A percentile compares a stretch with the other conserved stretches of the same genome.
These are phyloP conservation scores for Fusarium buxicola DNA, from an alignment of 2,329 filamentous ascomycete genomes.

Conservation along the genomic window DNA sequence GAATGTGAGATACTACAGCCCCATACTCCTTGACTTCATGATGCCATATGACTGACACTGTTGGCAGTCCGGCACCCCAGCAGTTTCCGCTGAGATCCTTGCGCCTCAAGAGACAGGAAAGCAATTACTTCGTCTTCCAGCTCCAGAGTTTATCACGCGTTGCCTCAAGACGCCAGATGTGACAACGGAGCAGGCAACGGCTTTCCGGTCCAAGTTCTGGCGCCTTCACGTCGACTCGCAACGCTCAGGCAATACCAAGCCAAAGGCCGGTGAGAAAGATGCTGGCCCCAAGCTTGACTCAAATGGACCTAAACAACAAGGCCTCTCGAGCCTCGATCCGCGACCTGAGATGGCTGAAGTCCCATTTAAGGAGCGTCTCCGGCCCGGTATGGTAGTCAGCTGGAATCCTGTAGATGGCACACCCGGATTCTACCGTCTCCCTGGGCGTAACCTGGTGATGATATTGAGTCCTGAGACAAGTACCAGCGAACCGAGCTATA, in stretches of 20 bases:
- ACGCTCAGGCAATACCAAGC: conserved; percentile 19
- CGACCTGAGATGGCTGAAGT: conserved; percentile 35
- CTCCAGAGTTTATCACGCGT: conserved; percentile 54
- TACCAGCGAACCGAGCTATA: conserved; percentile 40
- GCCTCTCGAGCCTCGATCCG: conserved; percentile 48
- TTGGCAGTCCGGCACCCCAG: conserved; percentile 54
- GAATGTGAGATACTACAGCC: conserved; percentile 51
- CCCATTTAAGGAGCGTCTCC: conserved; percentile 55
- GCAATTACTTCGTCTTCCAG: conserved; percentile 55
- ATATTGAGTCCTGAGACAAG: conserved; percentile 48
- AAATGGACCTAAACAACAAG: conserved; percentile 3
- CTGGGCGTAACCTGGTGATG: conserved; percentile 47
- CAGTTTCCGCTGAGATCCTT: conserved; percentile 49
- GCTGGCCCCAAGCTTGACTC: neutral
- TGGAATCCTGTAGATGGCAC: conserved; percentile 43
- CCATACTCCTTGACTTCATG: neutral
- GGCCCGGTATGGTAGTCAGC: conserved; percentile 56
- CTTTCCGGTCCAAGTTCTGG: conserved; percentile 58
- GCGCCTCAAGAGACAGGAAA: conserved; percentile 56
- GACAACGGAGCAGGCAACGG: conserved; percentile 53
- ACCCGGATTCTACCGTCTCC: conserved; percentile 22
- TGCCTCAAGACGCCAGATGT: conserved; percentile 54
- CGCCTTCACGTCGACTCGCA: conserved; percentile 56
- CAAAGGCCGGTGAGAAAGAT: neutral
- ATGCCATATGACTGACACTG: neutral